Percentiles rank a stretch among this genome's conserved stretches.
These are phyloP conservation scores for Seiridium unicorne DNA, from an alignment of 2,329 filamentous ascomycete genomes.

Conservation along the genomic window DNA sequence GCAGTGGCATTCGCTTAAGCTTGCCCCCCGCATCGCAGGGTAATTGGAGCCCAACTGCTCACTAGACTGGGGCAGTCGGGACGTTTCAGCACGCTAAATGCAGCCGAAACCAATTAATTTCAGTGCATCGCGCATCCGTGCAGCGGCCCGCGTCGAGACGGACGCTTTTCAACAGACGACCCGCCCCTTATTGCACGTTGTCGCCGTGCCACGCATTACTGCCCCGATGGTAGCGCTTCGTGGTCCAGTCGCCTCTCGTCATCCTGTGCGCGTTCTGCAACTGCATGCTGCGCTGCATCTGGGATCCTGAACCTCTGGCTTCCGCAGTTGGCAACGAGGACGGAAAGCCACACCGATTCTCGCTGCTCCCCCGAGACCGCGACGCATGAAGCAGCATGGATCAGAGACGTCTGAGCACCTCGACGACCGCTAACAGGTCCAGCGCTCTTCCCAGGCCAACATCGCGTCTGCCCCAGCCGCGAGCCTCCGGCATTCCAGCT, in stretches of 20 bases:
- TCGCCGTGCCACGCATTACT: background rate
- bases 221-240: background rate
- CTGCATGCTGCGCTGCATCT: background rate
- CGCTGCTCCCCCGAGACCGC: background rate
- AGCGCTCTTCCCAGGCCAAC: constrained; percentile 27
- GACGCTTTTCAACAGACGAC: background rate
- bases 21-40: no score
- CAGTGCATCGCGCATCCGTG: background rate
- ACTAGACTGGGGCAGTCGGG: no score
- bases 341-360: background rate
- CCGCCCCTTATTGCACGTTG: background rate
- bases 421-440: constrained; percentile 11
- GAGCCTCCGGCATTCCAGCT: constrained; percentile 19
- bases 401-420: constrained; percentile 17
- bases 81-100: background rate
- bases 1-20: no score
- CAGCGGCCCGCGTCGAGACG: background rate
- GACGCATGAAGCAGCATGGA: constrained; percentile 18
- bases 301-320: background rate
- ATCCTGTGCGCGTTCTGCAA: background rate
- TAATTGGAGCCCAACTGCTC: no score
- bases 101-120: background rate
- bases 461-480: constrained; percentile 29
- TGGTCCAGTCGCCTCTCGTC: background rate
- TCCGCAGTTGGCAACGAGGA: background rate